These are phyloP conservation scores for Globisporangium apiculatum DNA, from an alignment of 352 stramenopile genomes.

Conservation along the genomic window DNA sequence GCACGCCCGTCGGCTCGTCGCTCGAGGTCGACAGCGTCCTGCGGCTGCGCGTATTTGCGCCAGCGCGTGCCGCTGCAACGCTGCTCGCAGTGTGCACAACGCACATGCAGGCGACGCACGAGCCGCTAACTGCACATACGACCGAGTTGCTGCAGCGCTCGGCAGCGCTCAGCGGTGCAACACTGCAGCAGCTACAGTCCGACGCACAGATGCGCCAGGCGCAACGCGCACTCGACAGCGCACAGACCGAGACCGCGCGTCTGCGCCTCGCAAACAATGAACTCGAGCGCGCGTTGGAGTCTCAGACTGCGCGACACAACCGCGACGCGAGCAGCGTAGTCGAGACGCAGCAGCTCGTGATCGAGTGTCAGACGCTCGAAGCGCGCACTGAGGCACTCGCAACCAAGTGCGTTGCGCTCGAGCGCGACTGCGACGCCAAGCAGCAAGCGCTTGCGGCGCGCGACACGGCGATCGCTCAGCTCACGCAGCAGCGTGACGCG, in stretches of 20 bases:
- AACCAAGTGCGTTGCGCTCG: neutral
- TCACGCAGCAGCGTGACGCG: constrained; percentile 15
- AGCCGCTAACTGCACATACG: neutral
- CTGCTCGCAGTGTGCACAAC: constrained; percentile 5
- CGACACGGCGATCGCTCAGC: constrained; percentile 6
- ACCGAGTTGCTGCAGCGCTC: constrained; percentile 8
- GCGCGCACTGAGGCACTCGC: neutral
- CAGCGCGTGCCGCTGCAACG: neutral
- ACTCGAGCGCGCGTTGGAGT: constrained; percentile 2
- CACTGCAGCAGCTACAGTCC: constrained; percentile 3
- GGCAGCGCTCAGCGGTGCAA: constrained; percentile 1
- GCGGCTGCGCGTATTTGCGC: constrained; percentile 8
- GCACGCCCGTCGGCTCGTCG: neutral
- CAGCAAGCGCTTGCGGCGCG: constrained; percentile 1
- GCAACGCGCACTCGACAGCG: neutral
- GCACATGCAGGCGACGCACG: neutral
- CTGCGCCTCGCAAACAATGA: constrained; percentile 1
- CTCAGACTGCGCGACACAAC: constrained; percentile 1
- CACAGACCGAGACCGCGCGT: constrained; percentile 1
- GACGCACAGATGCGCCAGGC: constrained; percentile 1
- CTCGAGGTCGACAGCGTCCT: constrained; percentile 14
- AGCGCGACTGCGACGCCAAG: constrained; percentile 3
- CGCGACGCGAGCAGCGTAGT: constrained; percentile 1
- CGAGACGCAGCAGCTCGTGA: constrained; percentile 3
- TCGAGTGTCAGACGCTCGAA: neutral